Evolutionary conservation across 2,329 filamentous ascomycete genomes (phyloP), one percentile per base, ranked within the genome.

Genomic region (Epichloe uncinata): DNA sequence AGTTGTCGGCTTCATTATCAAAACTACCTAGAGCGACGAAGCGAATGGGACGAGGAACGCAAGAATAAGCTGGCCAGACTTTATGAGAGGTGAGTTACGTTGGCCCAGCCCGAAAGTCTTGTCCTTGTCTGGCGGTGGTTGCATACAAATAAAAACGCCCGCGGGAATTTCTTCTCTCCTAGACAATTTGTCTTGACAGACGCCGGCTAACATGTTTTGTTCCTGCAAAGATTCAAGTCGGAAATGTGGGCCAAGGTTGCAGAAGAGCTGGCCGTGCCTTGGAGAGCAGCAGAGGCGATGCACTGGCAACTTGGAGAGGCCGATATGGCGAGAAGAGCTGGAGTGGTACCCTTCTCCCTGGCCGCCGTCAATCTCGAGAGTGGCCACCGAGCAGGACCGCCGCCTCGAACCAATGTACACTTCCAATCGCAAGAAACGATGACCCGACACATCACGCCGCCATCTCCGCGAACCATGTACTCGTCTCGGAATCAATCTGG

Each of bases 171-270:
- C 20, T 22, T 22, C 4, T 22, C 4, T 22, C 6, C 22, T 2
- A 26, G 26, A 30, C 26, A 9, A 41, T 41, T 12, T 4, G 37
- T 38, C 22, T 35, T 15, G 2, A n/a, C 33, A 4, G 2, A 33
- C 38, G 16, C 5, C n/a, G 30, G 15, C 43, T 34, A 20, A 44
- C 37, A 33, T 16, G 40, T 18, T 35, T 12, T 38, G 9, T 12
- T 47, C 6, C 13, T 36, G 12, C 12, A 20, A 8, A 97, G 91
- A 67, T 95, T 96, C 73, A 96, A 96, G 68, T 81, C 87, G 55
- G 89, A 97, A 63, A 97, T 97, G 88, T 98, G 91, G 91, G 82
- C 87, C 53, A 93, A 91, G 61, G 86, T 97, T 20, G 89, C 90
- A 41, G 88, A 93, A 65, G 91, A 97, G 67, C 91, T 98, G 83